Conservation (phyloP, 345 rosid species). For the Sisymbrium altissimum region DNA sequence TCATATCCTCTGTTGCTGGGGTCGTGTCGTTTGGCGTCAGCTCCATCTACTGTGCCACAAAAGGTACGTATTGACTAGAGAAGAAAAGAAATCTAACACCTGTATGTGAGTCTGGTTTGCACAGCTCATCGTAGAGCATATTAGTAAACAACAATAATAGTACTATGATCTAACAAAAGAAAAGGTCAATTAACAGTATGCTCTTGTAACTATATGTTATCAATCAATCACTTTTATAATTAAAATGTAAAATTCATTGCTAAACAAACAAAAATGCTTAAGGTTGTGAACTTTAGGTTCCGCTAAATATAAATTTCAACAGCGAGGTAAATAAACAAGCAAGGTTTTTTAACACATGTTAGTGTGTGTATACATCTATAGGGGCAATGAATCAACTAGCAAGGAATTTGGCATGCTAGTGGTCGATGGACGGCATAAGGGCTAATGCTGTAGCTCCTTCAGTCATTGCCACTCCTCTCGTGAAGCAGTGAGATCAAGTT, state of each 20-base stretch:
- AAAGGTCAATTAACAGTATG: too few species aligned
- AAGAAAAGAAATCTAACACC: neutral
- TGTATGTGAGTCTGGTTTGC: too few species aligned
- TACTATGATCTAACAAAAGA: too few species aligned
- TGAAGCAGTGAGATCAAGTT: neutral
- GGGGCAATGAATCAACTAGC: slow-evolving; percentile 21
- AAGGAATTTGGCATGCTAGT: slow-evolving; percentile 22
- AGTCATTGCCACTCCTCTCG: neutral
- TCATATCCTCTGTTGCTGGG: slow-evolving; percentile 16
- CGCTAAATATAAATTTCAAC: neutral
- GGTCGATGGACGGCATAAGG: slow-evolving; percentile 17
- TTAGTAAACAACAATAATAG: too few species aligned
- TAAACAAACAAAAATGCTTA: too few species aligned
- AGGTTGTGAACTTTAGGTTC: too few species aligned
- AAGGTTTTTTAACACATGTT: neutral
- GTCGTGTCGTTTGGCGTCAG: neutral
- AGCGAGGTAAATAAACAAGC: neutral
- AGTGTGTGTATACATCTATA: neutral
- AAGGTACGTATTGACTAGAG: neutral
- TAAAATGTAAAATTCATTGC: too few species aligned
- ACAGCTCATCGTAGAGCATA: too few species aligned
- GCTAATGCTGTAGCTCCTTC: slow-evolving; percentile 13
- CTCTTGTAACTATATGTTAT: too few species aligned
- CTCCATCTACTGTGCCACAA: slow-evolving; percentile 13
- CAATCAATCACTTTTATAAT: too few species aligned